These are phyloP conservation scores for Tulasnella sp. DNA, from an alignment of 768 basidiomycete genomes.

Conservation along the genomic window DNA sequence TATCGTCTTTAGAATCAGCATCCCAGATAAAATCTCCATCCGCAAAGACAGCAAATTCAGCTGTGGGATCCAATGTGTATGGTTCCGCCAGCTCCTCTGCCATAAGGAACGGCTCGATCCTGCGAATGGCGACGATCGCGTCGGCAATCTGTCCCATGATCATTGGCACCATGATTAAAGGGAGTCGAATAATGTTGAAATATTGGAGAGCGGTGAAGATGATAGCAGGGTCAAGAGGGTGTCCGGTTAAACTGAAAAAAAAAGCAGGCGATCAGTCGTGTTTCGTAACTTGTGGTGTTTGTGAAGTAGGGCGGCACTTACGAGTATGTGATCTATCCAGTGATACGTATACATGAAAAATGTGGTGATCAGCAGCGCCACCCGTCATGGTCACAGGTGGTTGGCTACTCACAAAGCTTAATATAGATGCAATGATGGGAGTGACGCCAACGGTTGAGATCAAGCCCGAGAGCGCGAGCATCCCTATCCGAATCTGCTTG, in stretches of 20 bases:
- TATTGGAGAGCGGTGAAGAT: constrained; percentile 79
- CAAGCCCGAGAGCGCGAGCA: constrained; percentile 8
- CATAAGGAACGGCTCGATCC: constrained; percentile 71
- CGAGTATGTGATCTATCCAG: constrained; percentile 18
- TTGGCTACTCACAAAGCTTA: constrained; percentile 9
- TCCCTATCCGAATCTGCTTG: constrained; percentile 2
- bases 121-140: constrained; percentile 65
- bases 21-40: constrained; percentile 83
- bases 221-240: constrained; percentile 53
- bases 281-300: too few relatives aligned
- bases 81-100: constrained; percentile 64
- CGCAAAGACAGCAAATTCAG: constrained; percentile 58
- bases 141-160: constrained; percentile 67
- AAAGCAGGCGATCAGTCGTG: too few relatives aligned
- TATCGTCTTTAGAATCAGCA: constrained; percentile 38
- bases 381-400: background rate
- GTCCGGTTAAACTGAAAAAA: constrained; percentile 34
- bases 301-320: too few relatives aligned
- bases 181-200: constrained; percentile 76
- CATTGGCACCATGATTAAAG: constrained; percentile 57
- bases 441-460: constrained; percentile 20
- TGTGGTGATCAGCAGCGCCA: background rate
- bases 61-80: constrained; percentile 40
- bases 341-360: constrained; percentile 23
- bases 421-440: constrained; percentile 26